Conservation (phyloP, 164 flowering plant genomes). For the Euptelea pleiosperma region DNA sequence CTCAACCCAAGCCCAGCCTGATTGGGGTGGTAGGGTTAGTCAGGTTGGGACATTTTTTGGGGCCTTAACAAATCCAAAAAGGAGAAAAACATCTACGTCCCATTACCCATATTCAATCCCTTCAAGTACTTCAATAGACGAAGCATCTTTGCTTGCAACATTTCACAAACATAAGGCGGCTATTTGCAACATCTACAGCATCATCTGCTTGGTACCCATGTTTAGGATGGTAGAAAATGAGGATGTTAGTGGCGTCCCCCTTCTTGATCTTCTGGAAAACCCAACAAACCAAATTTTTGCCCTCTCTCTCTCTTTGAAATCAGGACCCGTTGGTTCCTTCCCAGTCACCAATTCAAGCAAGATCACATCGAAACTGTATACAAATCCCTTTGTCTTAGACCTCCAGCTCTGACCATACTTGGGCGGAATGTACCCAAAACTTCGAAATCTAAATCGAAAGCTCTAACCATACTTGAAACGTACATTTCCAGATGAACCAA, state of each 20-base stretch:
- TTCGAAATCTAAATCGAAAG: too few species aligned
- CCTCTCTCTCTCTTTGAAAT: slow-evolving; percentile 71
- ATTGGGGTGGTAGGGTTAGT: too few species aligned
- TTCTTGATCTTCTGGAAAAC: slow-evolving; percentile 53
- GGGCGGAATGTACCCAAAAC: slow-evolving; percentile 81
- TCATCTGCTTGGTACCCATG: slow-evolving; percentile 40
- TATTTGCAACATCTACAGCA: slow-evolving; percentile 57
- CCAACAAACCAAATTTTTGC: slow-evolving; percentile 84
- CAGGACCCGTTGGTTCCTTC: slow-evolving; percentile 78
- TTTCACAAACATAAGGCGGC: slow-evolving; percentile 53
- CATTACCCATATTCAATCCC: slow-evolving; percentile 32
- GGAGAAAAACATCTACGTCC: too few species aligned
- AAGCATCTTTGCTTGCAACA: slow-evolving; percentile 54
- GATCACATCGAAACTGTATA: slow-evolving; percentile 79
- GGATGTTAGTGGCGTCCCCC: slow-evolving; percentile 48
- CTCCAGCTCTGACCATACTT: slow-evolving; percentile 79
- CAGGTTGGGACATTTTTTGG: too few species aligned
- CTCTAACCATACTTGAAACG: too few species aligned
- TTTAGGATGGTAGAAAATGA: slow-evolving; percentile 44
- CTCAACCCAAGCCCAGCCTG: too few species aligned
- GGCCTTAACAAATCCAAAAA: too few species aligned
- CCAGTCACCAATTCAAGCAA: slow-evolving; percentile 76
- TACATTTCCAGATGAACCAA: too few species aligned
- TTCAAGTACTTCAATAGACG: slow-evolving; percentile 50
- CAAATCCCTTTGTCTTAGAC: slow-evolving; percentile 68